Evolutionary conservation across 2,329 filamentous ascomycete species (phyloP), one percentile per base, ranked within the genome.

Genomic region (Coniochaeta sp.): DNA sequence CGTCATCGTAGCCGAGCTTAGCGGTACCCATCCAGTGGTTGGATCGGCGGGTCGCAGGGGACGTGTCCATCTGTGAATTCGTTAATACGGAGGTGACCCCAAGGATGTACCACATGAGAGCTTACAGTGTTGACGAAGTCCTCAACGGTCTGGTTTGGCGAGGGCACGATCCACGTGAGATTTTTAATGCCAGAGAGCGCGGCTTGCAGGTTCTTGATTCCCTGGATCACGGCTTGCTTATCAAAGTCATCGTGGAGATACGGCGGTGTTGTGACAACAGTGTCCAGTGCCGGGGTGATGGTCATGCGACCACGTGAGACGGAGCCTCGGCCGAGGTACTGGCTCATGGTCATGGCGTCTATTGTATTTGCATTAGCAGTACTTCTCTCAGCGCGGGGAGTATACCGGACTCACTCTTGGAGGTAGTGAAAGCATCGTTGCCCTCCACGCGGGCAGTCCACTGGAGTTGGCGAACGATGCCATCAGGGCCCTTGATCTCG

Each of bases 281-380:
- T 86, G 65, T 74, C 78, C 17, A 89, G 76, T 12, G 74, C 78
- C 56, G 77, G 74, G 42, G 79, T 84, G 67, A 89, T 87, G 14
- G 82, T 84, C 64, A 86, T 80, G 52, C 81, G 76, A 55, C 86
- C 86, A 42, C 84, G 77, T 16, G 85, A 86, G n/a, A 79, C 81
- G 24, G 81, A 75, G 44, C 87, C 86, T 59, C 85, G 82, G 36
- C 85, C 85, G 30, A 89, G 84, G 72, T 89, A 88, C 65, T 83
- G 80, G 63, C 77, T 81, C 65, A 85, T 77, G 16, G 77, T 79
- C 70, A 83, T 81, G 34, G 79, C 73, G 55, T 74, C 76, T 79
- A 60, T 9, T 34, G 22, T 17, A 3, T 7, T n/a, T 5, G 2
- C n/a, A n/a, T 0, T 1, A 34, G 26, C 34, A 24, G n/a, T 2